Percentiles rank a stretch among this genome's conserved stretches.
Conservation (phyloP, 805 yeast species). For the Pichia insulana region DNA sequence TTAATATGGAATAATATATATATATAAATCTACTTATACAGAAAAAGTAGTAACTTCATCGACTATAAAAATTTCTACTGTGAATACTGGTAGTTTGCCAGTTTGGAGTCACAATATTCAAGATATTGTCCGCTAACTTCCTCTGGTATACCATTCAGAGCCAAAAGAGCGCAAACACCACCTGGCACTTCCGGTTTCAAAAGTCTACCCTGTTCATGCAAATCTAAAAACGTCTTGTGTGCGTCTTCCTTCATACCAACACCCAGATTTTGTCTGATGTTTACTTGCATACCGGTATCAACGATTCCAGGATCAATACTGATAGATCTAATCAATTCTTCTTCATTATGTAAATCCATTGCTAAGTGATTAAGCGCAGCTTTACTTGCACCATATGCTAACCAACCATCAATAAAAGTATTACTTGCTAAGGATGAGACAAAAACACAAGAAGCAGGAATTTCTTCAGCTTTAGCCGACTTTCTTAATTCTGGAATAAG, state of each 20-base stretch:
- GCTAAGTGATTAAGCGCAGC: conserved; percentile 84
- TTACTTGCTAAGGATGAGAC: conserved; percentile 87
- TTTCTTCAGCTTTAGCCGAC: conserved; percentile 35
- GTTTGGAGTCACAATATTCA: conserved; percentile 31
- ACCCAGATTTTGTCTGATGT: conserved; percentile 62
- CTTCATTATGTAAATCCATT: conserved; percentile 58
- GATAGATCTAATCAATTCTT: conserved; percentile 41
- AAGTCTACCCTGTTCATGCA: conserved; percentile 50
- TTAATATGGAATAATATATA: too few relatives aligned
- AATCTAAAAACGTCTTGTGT: conserved; percentile 52
- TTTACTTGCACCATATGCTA: conserved; percentile 85
- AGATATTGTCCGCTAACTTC: conserved; percentile 61
- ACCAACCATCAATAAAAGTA: conserved; percentile 66
- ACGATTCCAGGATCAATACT: conserved; percentile 94
- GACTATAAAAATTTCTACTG: too few relatives aligned
- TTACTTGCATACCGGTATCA: conserved; percentile 80
- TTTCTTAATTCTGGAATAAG: conserved; percentile 37
- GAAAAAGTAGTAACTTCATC: too few relatives aligned
- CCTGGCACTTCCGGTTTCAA: conserved; percentile 71
- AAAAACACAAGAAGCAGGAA: conserved; percentile 31
- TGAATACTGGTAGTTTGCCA: conserved; percentile 3
- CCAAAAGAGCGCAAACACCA: conserved; percentile 57
- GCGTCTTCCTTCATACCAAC: conserved; percentile 53
- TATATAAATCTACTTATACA: too few relatives aligned
- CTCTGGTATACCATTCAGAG: conserved; percentile 46